Percentiles rank a stretch among this genome's conserved stretches.
These are phyloP conservation scores for Leccinum broughii DNA, from an alignment of 768 basidiomycete genomes.

Conservation along the genomic window DNA sequence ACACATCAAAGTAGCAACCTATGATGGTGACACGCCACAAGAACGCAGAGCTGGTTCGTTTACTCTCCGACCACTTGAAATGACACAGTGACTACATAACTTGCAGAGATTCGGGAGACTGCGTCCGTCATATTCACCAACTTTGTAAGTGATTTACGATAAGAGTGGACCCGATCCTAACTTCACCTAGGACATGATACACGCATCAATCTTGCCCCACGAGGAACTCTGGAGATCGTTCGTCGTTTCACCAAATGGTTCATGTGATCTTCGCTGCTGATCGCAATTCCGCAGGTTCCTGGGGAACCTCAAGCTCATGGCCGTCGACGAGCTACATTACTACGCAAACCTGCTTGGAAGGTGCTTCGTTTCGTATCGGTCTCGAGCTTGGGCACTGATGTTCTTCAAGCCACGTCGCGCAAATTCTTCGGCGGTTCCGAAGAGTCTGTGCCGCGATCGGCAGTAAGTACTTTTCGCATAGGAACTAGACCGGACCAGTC, in stretches of 20 bases:
- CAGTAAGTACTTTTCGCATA: constrained; percentile 46
- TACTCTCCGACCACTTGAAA: background rate
- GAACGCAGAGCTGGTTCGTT: constrained; percentile 59
- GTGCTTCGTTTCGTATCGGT: constrained; percentile 34
- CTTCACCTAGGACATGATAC: constrained; percentile 69
- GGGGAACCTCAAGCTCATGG: constrained; percentile 72
- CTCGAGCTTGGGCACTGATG: background rate
- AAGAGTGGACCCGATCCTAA: background rate
- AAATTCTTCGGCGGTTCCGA: constrained; percentile 73
- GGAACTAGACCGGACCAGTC: constrained; percentile 1
- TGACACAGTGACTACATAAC: background rate
- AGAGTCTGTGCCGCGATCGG: constrained; percentile 76
- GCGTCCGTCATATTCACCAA: constrained; percentile 88
- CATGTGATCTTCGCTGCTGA: constrained; percentile 2
- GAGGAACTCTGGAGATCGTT: constrained; percentile 83
- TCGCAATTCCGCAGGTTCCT: constrained; percentile 54
- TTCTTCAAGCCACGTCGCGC: constrained; percentile 68
- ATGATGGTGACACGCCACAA: constrained; percentile 86
- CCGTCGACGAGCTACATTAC: constrained; percentile 86
- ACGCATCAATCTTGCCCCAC: constrained; percentile 80
- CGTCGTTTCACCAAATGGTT: constrained; percentile 3
- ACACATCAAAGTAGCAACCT: constrained; percentile 67
- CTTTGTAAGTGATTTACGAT: constrained; percentile 52
- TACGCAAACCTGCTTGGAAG: constrained; percentile 82
- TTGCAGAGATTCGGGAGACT: constrained; percentile 63